Evolutionary conservation across 2,329 filamentous ascomycete genomes (phyloP).

Genomic region (Stemphylium lycopersici): DNA sequence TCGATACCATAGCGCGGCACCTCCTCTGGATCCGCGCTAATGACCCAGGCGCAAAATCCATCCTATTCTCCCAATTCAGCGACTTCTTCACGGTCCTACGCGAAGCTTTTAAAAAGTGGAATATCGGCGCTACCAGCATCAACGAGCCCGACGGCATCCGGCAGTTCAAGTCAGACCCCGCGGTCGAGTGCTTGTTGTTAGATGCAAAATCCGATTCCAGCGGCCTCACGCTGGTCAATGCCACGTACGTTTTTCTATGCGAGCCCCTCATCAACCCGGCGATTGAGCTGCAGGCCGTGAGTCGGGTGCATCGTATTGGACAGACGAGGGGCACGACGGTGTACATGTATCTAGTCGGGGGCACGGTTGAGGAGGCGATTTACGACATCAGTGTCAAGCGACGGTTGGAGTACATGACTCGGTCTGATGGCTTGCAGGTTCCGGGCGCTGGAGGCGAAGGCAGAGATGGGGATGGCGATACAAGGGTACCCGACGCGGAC

Average conservation of each 20-base stretch:
- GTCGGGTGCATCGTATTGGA: conserved; percentile 92
- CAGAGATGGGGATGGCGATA: neutral
- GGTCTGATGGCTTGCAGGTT: conserved; percentile 13
- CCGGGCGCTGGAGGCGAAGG: neutral
- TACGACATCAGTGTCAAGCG: conserved; percentile 83
- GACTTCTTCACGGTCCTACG: conserved; percentile 79
- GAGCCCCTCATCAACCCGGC: conserved; percentile 94
- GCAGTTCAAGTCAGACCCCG: conserved; percentile 76
- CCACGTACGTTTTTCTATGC: conserved; percentile 91
- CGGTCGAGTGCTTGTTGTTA: conserved; percentile 81
- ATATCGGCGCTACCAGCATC: conserved; percentile 76
- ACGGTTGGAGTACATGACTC: conserved; percentile 76
- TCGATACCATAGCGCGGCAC: conserved; percentile 75
- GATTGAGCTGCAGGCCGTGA: conserved; percentile 92
- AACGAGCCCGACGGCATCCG: conserved; percentile 71
- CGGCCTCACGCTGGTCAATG: conserved; percentile 89
- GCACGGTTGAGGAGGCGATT: conserved; percentile 90
- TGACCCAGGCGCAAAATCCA: conserved; percentile 85
- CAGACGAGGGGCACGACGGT: conserved; percentile 88
- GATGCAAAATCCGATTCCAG: conserved; percentile 88
- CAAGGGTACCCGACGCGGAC: neutral
- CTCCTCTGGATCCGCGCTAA: conserved; percentile 82
- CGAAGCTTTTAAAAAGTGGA: conserved; percentile 71
- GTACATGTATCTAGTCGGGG: conserved; percentile 92
- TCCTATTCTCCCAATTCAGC: conserved; percentile 92